Base-by-base conservation (phyloP, 139 green algal genomes). In the Chlorella sorokiniana region DNA sequence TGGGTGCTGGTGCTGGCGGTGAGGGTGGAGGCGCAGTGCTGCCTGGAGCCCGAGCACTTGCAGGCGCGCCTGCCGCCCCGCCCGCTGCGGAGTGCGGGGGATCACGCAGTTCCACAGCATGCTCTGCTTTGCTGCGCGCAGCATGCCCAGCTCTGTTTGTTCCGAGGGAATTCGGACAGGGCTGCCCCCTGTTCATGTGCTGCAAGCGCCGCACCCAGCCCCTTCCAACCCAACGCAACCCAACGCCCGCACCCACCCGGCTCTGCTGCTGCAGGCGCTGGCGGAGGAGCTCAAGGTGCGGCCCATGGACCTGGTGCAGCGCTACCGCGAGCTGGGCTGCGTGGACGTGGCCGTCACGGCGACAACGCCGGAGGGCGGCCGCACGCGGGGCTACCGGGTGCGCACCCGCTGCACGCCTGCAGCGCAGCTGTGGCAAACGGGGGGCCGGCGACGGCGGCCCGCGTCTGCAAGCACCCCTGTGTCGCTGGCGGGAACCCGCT, bases 271-370 rank as follows among this genome's bases (percentile, higher is more conserved):
- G 44, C 40, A 79, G 63, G 72, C 48, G n/a, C 54, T 88, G 35
- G 41, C 42, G 3, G 61, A 68, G 2, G 69, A 88, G 79, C 65
- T 88, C 4, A 88, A 88, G 31, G 59, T 81, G 81, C 56, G 64
- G 52, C 33, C 67, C 10, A 29, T 3, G 1, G 84, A 88, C 14
- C 3, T 88, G 41, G 72, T 62, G 31, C 27, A 31, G 64, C 63
- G 61, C 11, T 88, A 76, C 73, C 67, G 75, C 51, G 84, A 88
- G 76, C 75, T 88, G 65, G 84, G 84, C 31, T 88, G 81, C 69
- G 29, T 62, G 10, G 70, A 65, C 64, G 67, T 76, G 6, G 4
- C 68, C 2, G 41, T 70, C 40, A 74, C 2, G 14, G 35, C 38
- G 29, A 42, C 41, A 29, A 16, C 20, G 54, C 29, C 42, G 33